A percentile compares a stretch with the other conserved stretches of the same genome.
Evolutionary conservation across 257 asterid genomes (phyloP).

Genomic region (Nicotiana tomentosiformis): DNA sequence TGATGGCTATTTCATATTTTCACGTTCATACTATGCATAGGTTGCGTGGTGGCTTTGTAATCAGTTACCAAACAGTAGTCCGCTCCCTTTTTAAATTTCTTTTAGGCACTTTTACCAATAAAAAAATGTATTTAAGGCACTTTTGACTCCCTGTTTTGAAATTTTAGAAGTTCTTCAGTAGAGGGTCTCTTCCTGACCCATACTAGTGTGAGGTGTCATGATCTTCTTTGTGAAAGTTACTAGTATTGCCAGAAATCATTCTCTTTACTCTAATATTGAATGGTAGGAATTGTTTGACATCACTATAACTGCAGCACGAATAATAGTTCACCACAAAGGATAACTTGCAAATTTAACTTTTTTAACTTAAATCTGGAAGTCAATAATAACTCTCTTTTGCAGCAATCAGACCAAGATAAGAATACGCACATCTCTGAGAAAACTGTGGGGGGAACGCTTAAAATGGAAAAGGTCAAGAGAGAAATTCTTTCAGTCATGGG

Average conservation of each 20-base stretch:
- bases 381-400: slow-evolving; percentile 17
- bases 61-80: neutral
- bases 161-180: neutral
- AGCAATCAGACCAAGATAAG: slow-evolving; percentile 62
- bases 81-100: neutral
- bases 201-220: neutral
- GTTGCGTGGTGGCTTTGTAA: neutral
- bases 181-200: neutral
- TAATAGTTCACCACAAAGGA: neutral
- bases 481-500: slow-evolving; percentile 59
- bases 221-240: neutral
- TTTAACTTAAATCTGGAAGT: slow-evolving; percentile 1
- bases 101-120: neutral
- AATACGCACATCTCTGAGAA: slow-evolving; percentile 52
- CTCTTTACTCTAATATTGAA: neutral
- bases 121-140: neutral
- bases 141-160: neutral
- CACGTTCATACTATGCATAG: neutral
- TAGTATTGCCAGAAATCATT: neutral
- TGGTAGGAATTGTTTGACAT: neutral
- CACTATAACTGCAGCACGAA: slow-evolving; percentile 8
- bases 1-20: neutral
- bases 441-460: slow-evolving; percentile 68
- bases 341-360: neutral
- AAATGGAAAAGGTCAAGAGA: slow-evolving; percentile 65